Base-by-base conservation (phyloP, 108 stramenopile species). In the Cyclotella kingstonii region DNA sequence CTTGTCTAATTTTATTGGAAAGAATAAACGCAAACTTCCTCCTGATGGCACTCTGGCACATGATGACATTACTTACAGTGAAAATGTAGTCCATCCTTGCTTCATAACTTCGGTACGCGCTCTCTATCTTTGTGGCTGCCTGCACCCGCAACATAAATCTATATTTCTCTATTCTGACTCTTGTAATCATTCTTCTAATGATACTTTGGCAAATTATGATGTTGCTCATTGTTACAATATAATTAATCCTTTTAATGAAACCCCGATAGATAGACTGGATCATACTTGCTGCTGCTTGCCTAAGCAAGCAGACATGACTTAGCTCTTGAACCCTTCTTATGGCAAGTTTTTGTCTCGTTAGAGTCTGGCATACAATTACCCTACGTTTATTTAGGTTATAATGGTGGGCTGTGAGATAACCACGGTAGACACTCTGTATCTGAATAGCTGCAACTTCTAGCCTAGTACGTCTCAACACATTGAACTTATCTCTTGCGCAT, bases 121-220 rank as follows among this genome's bases (percentile, higher is more conserved):
- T 27, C 34, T 54, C 36, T 21, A 54, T 54, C 28, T 36, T 54
- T 36, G 34, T 66, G 15, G 54, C 65, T 15, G 65, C 65, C 1
- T 40, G 9, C 18, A 40, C 46, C 15, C 38, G 34, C 5, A 1
- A 21, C n/a, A n/a, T n/a, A 5, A 11, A 30, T 23, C 42, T 14
- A 39, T 15, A 35, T 25, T 22, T 27, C 3, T 42, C 28, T n/a
- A 28, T 3, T 17, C 17, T 54, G 31, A 52, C n/a, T 33, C 12
- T 35, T 52, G 62, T 50, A 30, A 39, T 63, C 39, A 12, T 41
- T 35, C 35, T 40, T 5, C 62, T 31, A 26, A 41, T 36, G n/a
- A 52, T 22, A 41, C 23, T 42, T 26, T 56, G 55, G 23, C 55
- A 56, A 4, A 56, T 28, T 4, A 56, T 56, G 0, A 56, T 31